These are phyloP conservation scores for Pythium phragmitis DNA, from an alignment of 352 stramenopile genomes.

Conservation along the genomic window DNA sequence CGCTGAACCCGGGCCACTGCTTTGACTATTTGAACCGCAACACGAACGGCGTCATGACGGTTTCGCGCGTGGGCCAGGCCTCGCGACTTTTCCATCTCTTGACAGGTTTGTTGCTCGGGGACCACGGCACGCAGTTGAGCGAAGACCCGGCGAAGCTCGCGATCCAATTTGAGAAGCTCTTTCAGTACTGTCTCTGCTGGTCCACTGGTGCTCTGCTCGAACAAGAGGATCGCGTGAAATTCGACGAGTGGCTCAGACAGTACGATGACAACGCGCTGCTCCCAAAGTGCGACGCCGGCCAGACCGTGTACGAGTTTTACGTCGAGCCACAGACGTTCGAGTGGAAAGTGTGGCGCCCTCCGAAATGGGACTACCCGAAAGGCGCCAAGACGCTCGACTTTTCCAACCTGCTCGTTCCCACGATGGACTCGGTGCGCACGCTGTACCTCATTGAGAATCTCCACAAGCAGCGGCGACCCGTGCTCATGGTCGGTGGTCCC, in stretches of 20 bases:
- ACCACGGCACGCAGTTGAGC: constrained; percentile 62
- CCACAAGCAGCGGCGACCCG: constrained; percentile 93
- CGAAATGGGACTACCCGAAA: constrained; percentile 95
- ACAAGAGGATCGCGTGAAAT: constrained; percentile 94
- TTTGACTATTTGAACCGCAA: constrained; percentile 96
- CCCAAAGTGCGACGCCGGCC: constrained; percentile 85
- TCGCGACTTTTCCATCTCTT: constrained; percentile 86
- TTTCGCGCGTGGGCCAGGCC: constrained; percentile 90
- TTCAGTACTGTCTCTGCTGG: constrained; percentile 97
- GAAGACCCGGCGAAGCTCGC: constrained; percentile 69
- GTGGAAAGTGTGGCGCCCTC: constrained; percentile 95
- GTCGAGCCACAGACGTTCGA: constrained; percentile 91
- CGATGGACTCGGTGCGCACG: constrained; percentile 97
- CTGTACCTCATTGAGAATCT: constrained; percentile 91
- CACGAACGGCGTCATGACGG: constrained; percentile 92
- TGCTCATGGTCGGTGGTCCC: constrained; percentile 96
- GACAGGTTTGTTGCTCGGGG: constrained; percentile 88
- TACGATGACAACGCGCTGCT: constrained; percentile 91
- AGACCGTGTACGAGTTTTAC: constrained; percentile 94
- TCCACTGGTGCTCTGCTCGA: constrained; percentile 95
- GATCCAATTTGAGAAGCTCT: constrained; percentile 94
- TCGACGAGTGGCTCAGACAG: constrained; percentile 94
- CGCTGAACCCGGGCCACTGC: constrained; percentile 92
- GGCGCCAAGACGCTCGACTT: constrained; percentile 94
- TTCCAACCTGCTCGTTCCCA: constrained; percentile 97